Conservation (phyloP, 2,329 filamentous ascomycete species). For the Paraphaeosphaeria minitans region DNA sequence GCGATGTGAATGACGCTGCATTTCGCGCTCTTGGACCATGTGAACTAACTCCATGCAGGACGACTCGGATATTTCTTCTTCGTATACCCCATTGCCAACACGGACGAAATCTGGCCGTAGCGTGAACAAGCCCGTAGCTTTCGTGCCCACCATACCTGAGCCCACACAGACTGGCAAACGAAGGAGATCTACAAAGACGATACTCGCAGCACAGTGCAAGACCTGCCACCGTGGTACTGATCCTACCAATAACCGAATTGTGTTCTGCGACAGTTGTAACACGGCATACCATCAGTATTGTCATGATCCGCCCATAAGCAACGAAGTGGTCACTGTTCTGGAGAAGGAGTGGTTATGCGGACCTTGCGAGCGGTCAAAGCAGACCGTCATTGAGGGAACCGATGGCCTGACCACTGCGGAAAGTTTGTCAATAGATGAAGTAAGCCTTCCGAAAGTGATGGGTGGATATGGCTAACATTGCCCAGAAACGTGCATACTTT, state of each 20-base stretch:
- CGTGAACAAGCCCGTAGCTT: slow-evolving; percentile 68
- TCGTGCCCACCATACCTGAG: slow-evolving; percentile 61
- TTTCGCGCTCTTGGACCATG: neutral
- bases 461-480: slow-evolving; percentile 14
- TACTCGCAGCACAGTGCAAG: slow-evolving; percentile 66
- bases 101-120: slow-evolving; percentile 78
- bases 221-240: slow-evolving; percentile 74
- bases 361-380: slow-evolving; percentile 56
- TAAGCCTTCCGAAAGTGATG: slow-evolving; percentile 26
- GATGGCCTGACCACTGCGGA: slow-evolving; percentile 47
- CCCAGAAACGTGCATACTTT: slow-evolving; percentile 67
- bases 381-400: slow-evolving; percentile 39
- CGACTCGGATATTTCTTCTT: slow-evolving; percentile 49
- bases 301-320: slow-evolving; percentile 75
- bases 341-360: slow-evolving; percentile 74
- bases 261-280: slow-evolving; percentile 85
- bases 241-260: slow-evolving; percentile 76
- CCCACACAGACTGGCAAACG: slow-evolving; percentile 57
- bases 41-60: slow-evolving; percentile 31
- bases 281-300: slow-evolving; percentile 81
- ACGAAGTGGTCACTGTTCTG: slow-evolving; percentile 69
- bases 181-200: slow-evolving; percentile 62
- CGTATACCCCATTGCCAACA: slow-evolving; percentile 63
- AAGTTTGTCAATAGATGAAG: slow-evolving; percentile 50
- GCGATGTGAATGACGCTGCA: slow-evolving; percentile 36